These are phyloP conservation scores for Mucor saturninus DNA, from an alignment of 371 early-diverging fungal genomes.

Conservation along the genomic window DNA sequence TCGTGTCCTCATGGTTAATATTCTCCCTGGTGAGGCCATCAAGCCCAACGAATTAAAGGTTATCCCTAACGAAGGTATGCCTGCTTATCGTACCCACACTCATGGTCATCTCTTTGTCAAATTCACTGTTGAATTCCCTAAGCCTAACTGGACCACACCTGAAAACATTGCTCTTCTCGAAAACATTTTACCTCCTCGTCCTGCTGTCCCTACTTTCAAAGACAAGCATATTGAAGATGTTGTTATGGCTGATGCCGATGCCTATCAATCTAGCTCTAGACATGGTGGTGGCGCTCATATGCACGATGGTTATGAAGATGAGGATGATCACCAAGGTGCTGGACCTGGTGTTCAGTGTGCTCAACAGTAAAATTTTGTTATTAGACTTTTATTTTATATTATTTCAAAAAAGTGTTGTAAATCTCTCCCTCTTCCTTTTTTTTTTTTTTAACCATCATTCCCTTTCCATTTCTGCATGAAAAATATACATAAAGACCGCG, in stretches of 20 bases:
- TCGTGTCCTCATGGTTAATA: conserved; percentile 81
- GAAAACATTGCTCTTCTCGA: conserved; percentile 70
- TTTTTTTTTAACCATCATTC: too few relatives aligned
- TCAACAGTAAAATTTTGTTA: conserved; percentile 74
- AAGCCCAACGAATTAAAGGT: conserved; percentile 79
- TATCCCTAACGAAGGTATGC: conserved; percentile 92
- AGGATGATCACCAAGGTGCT: conserved; percentile 65
- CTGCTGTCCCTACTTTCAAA: conserved; percentile 48
- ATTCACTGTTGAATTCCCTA: conserved; percentile 92
- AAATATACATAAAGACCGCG: conserved; percentile 4
- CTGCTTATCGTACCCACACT: conserved; percentile 88
- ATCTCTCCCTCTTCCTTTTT: conserved; percentile 3
- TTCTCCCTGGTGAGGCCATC: conserved; percentile 94
- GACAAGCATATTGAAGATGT: conserved; percentile 74
- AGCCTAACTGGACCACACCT: conserved; percentile 76
- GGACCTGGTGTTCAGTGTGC: conserved; percentile 94
- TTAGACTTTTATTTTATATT: conserved; percentile 5
- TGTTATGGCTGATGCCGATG: conserved; percentile 78
- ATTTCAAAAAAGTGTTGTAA: conserved; percentile 1
- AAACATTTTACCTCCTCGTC: conserved; percentile 67
- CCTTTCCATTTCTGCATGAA: conserved; percentile 5
- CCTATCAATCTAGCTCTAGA: conserved; percentile 62
- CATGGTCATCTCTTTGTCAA: conserved; percentile 89
- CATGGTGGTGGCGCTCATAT: conserved; percentile 48
- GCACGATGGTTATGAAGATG: conserved; percentile 73